phyloP scores from a whole-genome alignment of 176 grass and related monocot species.

The Saccharum spontaneum region DNA sequence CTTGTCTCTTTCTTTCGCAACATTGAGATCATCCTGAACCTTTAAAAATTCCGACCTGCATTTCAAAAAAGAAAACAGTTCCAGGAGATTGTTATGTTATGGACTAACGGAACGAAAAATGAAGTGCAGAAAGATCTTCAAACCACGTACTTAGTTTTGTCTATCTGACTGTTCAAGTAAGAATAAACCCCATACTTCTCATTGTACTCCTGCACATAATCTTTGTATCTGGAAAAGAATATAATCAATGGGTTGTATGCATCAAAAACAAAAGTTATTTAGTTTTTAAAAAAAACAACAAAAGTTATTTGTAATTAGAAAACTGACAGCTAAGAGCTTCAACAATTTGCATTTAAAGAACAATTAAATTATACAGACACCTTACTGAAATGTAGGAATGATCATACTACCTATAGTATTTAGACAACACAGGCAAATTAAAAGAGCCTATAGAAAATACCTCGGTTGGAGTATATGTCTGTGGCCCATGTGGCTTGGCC shows the following conservation, averaged over 20 bases:
- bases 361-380: background rate
- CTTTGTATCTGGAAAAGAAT: conserved; percentile 69
- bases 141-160: conserved; percentile 73
- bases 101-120: conserved; percentile 6
- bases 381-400: conserved; percentile 3
- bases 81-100: conserved; percentile 21
- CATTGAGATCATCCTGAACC: conserved; percentile 65
- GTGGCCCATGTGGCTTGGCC: too few relatives aligned
- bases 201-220: conserved; percentile 84
- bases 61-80: conserved; percentile 15
- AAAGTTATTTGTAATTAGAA: background rate
- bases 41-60: conserved; percentile 64
- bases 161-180: conserved; percentile 68
- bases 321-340: background rate
- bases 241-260: conserved; percentile 26
- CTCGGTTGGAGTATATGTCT: too few relatives aligned
- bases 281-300: background rate
- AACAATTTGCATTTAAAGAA: conserved; percentile 9
- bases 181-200: conserved; percentile 78
- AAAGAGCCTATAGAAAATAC: background rate
- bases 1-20: conserved; percentile 58
- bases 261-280: conserved; percentile 1
- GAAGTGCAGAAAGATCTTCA: background rate
- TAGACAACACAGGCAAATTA: conserved; percentile 1
- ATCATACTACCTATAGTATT: background rate